Conservation (phyloP, 805 yeast species). For the Martiniozyma abietophila region DNA sequence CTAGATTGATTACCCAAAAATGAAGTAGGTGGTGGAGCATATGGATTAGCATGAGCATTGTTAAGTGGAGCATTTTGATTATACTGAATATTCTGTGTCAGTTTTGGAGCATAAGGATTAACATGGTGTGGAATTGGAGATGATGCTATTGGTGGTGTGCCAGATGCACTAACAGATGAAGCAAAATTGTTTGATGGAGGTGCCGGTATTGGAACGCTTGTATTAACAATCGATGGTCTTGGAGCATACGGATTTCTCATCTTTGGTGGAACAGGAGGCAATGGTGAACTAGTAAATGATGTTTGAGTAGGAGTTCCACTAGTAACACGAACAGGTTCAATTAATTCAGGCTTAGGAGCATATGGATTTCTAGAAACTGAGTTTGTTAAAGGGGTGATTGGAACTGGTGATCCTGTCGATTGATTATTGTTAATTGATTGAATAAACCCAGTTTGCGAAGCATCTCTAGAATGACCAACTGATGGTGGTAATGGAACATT, state of each 20-base stretch:
- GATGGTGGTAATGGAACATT: constrained; percentile 25
- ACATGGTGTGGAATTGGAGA: constrained; percentile 10
- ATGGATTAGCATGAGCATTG: background rate
- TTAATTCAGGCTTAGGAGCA: constrained; percentile 25
- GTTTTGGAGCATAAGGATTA: constrained; percentile 8
- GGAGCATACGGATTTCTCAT: constrained; percentile 27
- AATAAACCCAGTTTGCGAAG: constrained; percentile 18
- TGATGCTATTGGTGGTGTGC: constrained; percentile 12
- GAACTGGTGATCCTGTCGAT: background rate
- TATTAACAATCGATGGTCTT: constrained; percentile 24
- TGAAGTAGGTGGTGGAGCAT: constrained; percentile 4
- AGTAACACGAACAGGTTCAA: constrained; percentile 17
- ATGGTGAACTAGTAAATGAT: constrained; percentile 10
- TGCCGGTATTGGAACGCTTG: constrained; percentile 8
- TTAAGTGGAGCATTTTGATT: constrained; percentile 12
- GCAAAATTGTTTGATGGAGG: constrained; percentile 3
- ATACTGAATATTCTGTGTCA: constrained; percentile 3
- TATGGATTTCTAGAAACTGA: constrained; percentile 23
- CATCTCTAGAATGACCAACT: constrained; percentile 18
- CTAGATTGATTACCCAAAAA: constrained; percentile 1
- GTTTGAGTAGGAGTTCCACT: constrained; percentile 16
- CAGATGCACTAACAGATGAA: no score
- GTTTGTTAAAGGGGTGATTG: background rate
- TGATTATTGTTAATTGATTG: background rate
- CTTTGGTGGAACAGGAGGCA: constrained; percentile 15